Percentiles rank a stretch among this genome's conserved stretches.
phyloP scores from a whole-genome alignment of 306 rosid genomes.

The Mimosa bimucronata region DNA sequence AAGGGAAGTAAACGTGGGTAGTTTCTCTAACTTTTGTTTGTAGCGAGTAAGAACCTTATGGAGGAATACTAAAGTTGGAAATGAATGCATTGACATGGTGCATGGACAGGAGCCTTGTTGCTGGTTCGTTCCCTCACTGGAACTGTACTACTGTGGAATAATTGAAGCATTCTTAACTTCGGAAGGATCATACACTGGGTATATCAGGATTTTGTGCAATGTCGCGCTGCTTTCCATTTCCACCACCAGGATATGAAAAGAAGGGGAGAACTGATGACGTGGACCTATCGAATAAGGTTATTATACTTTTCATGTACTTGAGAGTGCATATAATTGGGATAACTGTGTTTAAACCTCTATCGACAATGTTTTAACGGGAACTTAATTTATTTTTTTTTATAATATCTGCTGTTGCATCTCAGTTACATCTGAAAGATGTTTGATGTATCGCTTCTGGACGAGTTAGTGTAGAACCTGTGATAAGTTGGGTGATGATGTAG shows the following conservation, averaged over 20 bases:
- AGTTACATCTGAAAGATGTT: neutral
- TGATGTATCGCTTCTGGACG: constrained; percentile 2
- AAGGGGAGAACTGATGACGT: constrained; percentile 67
- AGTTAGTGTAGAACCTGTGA: neutral
- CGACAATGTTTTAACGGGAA: neutral
- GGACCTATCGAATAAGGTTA: constrained; percentile 76
- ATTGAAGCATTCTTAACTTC: constrained; percentile 49
- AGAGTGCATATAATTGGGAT: constrained; percentile 34
- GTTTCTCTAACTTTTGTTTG: constrained; percentile 43
- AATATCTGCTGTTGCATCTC: neutral
- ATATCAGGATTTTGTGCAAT: constrained; percentile 74
- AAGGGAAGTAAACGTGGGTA: constrained; percentile 43
- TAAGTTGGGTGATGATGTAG: neutral
- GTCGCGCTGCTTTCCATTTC: constrained; percentile 99
- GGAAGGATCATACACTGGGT: constrained; percentile 53
- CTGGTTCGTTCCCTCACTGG: constrained; percentile 76
- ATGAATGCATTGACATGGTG: constrained; percentile 95
- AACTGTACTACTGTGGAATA: constrained; percentile 60
- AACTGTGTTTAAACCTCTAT: constrained; percentile 1
- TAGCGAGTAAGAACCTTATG: constrained; percentile 56
- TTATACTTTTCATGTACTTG: constrained; percentile 38
- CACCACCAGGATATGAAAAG: constrained; percentile 95
- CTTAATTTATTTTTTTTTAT: constrained; percentile 3
- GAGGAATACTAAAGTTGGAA: constrained; percentile 74
- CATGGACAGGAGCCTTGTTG: constrained; percentile 84